Conservation (phyloP, 2,329 filamentous ascomycete genomes). For the Aspergillus sojae region DNA sequence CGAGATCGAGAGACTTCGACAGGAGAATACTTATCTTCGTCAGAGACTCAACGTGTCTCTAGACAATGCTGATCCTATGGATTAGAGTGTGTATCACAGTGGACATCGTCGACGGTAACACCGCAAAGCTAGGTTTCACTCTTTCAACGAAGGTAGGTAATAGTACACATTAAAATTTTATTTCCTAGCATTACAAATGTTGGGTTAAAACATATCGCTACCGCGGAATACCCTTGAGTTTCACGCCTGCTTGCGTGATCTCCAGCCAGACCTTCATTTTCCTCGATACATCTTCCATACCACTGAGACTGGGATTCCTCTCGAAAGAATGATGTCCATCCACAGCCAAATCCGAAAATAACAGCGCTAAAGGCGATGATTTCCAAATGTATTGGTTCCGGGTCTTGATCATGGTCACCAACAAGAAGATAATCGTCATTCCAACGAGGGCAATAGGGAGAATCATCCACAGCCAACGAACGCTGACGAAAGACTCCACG, state of each 20-base stretch:
- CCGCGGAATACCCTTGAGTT: conserved; percentile 15
- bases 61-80: not conserved
- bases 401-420: conserved; percentile 45
- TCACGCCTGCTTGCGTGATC: conserved; percentile 20
- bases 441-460: conserved; percentile 22
- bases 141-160: not conserved
- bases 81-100: not conserved
- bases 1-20: not conserved
- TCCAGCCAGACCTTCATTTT: conserved; percentile 28
- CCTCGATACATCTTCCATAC: conserved; percentile 25
- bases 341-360: conserved; percentile 25
- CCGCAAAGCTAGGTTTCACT: not conserved
- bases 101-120: not conserved
- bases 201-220: not conserved
- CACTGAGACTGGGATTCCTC: conserved; percentile 21
- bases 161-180: not conserved
- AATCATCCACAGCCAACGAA: conserved; percentile 29
- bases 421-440: conserved; percentile 54
- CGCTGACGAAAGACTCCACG: conserved; percentile 23
- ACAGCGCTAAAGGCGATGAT: conserved; percentile 25
- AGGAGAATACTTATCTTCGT: not conserved
- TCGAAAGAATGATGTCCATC: conserved; percentile 17
- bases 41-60: not conserved
- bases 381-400: conserved; percentile 31
- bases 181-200: not conserved